Conservation (phyloP, 495 filamentous ascomycete species). For the Amniculicola lignicola region DNA sequence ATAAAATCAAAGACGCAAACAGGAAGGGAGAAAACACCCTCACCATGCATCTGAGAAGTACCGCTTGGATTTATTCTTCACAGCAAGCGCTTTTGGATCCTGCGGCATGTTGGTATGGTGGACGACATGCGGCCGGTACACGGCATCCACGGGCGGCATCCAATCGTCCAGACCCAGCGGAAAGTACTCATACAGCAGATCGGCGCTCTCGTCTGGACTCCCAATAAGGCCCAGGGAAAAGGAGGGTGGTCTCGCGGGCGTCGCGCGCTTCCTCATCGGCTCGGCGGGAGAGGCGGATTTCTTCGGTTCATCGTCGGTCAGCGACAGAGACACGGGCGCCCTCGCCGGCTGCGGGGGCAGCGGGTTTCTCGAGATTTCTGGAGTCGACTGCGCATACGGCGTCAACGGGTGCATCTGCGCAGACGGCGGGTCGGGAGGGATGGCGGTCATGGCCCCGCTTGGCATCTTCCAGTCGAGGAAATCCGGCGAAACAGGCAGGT, state of each 20-base stretch:
- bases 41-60: slow-evolving; percentile 70
- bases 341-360: slow-evolving; percentile 39
- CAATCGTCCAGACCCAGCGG: slow-evolving; percentile 85
- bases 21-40: no score
- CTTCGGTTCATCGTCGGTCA: slow-evolving; percentile 66
- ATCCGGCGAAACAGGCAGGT: slow-evolving; percentile 42
- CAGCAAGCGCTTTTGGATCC: slow-evolving; percentile 69
- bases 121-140: slow-evolving; percentile 89
- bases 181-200: slow-evolving; percentile 88
- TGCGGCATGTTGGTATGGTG: slow-evolving; percentile 78
- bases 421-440: slow-evolving; percentile 34
- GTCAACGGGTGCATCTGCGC: slow-evolving; percentile 23
- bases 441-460: slow-evolving; percentile 35
- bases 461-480: slow-evolving; percentile 41
- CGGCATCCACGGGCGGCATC: slow-evolving; percentile 87
- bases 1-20: no score
- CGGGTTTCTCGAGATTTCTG: slow-evolving; percentile 47
- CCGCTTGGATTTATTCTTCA: slow-evolving; percentile 68
- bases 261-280: slow-evolving; percentile 30
- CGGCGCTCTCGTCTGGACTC: slow-evolving; percentile 66
- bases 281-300: slow-evolving; percentile 30
- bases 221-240: slow-evolving; percentile 43
- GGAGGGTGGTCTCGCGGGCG: slow-evolving; percentile 39
- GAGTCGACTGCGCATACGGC: slow-evolving; percentile 53
- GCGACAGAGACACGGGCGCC: slow-evolving; percentile 68